Base-by-base conservation (phyloP, 148 eudicot genomes). In the Chenopodium formosanum region DNA sequence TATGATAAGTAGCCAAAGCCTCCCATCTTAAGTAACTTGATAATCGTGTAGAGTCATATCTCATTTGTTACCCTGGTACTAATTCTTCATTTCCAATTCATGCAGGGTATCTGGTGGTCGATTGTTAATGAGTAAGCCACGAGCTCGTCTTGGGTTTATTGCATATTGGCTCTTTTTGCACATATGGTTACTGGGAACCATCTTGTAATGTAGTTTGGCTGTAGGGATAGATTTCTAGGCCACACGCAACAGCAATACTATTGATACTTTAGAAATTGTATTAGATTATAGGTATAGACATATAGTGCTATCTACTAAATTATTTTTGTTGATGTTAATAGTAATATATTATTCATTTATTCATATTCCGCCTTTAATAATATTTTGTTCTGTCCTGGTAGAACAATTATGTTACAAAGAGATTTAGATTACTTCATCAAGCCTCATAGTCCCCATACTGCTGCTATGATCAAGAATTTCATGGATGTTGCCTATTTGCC, bases 81-180 rank as follows among this genome's bases (percentile, higher is more conserved):
- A 20, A 84, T 17, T 46, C 17, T 76, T 22, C 9, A 34, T 52
- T 0, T 44, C 29, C 67, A 40, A 80, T 71, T 64, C 11, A 19
- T 85, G 86, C 91, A 96, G 99, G 99, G 98, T 96, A 76, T 80
- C 93, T 1, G 87, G 97, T 67, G 91, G 89, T 79, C 90, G 94
- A 83, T 86, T 93, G 80, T 82, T 94, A 84, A 94, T 90, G 98
- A 91, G 90, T 81, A 97, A 89, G 62, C 99, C 99, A 60, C 87
- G 94, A 79, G 98, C 95, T 75, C 89, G 98, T 83, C 90, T 93
- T 25, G 91, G 98, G 10, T 80, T 93, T 13, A 82, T 95, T 78
- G 96, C 94, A 66, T 95, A 95, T 88, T 92, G 97, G 89, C 90
- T 93, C 77, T 74, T 95, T 76, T 71, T 95, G 85, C 96, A 95